Evolutionary conservation across 768 basidiomycete species (phyloP), one percentile per base, ranked within the genome.

Genomic region (Lactarius sp.): DNA sequence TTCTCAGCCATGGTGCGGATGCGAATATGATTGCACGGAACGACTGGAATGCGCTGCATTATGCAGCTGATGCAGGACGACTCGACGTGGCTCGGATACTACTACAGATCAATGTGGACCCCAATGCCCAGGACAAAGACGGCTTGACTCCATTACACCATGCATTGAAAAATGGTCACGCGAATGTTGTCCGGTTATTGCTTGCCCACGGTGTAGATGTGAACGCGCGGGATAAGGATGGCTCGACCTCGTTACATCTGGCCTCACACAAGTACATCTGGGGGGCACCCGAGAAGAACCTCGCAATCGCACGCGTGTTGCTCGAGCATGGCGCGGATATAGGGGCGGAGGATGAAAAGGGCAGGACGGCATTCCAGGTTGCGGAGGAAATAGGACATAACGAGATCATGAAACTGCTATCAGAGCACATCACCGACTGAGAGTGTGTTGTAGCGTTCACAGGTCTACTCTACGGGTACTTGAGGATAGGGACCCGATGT

Each of bases 381-480:
- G n/a, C n/a, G n/a, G n/a, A n/a, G n/a, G n/a, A n/a, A n/a, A n/a
- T n/a, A n/a, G n/a, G n/a, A n/a, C n/a, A n/a, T n/a, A n/a, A n/a
- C n/a, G n/a, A n/a, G n/a, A n/a, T n/a, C n/a, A n/a, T n/a, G n/a
- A n/a, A n/a, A n/a, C n/a, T n/a, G n/a, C n/a, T n/a, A n/a, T n/a
- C n/a, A n/a, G n/a, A n/a, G 47, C 7, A 49, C 2, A 12, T 27
- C 6, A 5, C 44, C 3, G n/a, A 46, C 2, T 49, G 41, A 42
- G 41, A 16, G 41, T 42, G 10, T 20, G 16, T 42, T 42, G 14
- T 16, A 16, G 41, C 0, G 41, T 18, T 42, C 6, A 42, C 14
- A 16, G 14, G 14, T 42, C 9, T 42, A 42, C 41, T 42, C 14
- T 42, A 42, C 93, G 10, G 2, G 39, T 36, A 9, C 2, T 39